Evolutionary conservation across 2,329 filamentous ascomycete species (phyloP), one percentile per base, ranked within the genome.

Genomic region (Ilyonectria robusta): DNA sequence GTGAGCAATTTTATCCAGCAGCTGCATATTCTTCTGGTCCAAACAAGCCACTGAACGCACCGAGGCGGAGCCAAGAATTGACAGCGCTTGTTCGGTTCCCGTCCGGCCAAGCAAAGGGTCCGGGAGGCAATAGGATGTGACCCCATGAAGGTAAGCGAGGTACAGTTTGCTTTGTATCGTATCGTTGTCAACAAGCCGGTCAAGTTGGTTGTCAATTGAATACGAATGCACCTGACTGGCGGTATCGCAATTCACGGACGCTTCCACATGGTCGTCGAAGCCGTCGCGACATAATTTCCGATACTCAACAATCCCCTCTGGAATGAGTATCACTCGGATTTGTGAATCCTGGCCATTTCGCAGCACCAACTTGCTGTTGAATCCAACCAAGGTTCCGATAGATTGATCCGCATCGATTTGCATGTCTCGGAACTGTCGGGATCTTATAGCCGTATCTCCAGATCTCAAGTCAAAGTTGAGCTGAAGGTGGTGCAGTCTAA

Each of bases 21-120:
- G 46, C 1, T 17, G 21, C 3, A 48, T 37, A 2, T 48, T 44
- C 1, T 2, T 7, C 17, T 55, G 47, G 0, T 21, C 44, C n/a
- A 72, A 26, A 4, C n/a, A 11, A 0, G 8, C 10, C 1, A 60
- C 46, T 6, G 46, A 91, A 17, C 77, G 72, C 0, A 88, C 76
- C 0, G 85, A 80, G 0, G 86, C 86, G 0, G 85, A 87, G 0
- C 64, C 51, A 0, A 91, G 74, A 1, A 88, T 86, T 0, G 72
- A 69, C 0, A 91, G 68, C 0, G 87, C 85, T 51, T 86, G 76
- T 69, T 91, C 88, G 0, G 86, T 88, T 0, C 89, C 89, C 0
- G 86, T 90, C 6, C 77, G 76, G 0, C 71, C 53, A 0, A 84
- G 87, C 0, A 90, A 77, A 0, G 76, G 77, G 68, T 91, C 88